Evolutionary conservation across 345 rosid genomes (phyloP).

Genomic region (Mallotus nudiflorus): DNA sequence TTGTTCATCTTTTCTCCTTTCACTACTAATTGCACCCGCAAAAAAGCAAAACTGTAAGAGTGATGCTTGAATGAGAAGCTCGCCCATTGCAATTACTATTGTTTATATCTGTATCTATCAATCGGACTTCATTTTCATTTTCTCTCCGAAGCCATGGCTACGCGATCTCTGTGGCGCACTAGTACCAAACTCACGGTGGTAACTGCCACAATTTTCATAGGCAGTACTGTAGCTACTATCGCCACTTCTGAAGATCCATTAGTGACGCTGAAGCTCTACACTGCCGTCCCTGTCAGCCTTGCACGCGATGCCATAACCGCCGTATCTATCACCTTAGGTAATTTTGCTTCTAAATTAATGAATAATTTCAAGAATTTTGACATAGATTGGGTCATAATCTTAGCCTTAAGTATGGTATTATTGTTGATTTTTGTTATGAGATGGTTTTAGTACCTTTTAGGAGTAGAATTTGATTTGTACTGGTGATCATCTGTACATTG

Average conservation of each 20-base stretch:
- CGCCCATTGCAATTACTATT: no score
- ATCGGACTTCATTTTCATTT: no score
- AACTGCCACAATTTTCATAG: slow-evolving; percentile 57
- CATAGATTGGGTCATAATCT: background rate
- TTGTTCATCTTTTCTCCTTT: no score
- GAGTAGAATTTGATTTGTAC: background rate
- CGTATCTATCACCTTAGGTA: slow-evolving; percentile 85
- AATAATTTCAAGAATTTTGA: no score
- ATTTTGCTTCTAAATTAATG: no score
- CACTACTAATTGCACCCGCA: no score
- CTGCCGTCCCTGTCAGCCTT: slow-evolving; percentile 71
- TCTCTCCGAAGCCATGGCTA: no score
- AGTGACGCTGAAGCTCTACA: slow-evolving; percentile 67
- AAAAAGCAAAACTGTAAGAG: no score
- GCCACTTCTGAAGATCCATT: slow-evolving; percentile 78
- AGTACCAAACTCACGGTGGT: slow-evolving; percentile 54
- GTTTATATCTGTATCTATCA: no score
- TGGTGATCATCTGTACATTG: background rate
- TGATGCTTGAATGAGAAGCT: no score
- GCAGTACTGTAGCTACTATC: slow-evolving; percentile 57
- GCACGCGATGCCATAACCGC: slow-evolving; percentile 69
- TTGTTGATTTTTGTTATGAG: background rate
- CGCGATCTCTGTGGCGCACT: slow-evolving; percentile 69
- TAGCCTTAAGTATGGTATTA: background rate
- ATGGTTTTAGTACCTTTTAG: no score